Evolutionary conservation across 2,329 filamentous ascomycete species (phyloP).

Genomic region (Ascocoryne sarcoides): DNA sequence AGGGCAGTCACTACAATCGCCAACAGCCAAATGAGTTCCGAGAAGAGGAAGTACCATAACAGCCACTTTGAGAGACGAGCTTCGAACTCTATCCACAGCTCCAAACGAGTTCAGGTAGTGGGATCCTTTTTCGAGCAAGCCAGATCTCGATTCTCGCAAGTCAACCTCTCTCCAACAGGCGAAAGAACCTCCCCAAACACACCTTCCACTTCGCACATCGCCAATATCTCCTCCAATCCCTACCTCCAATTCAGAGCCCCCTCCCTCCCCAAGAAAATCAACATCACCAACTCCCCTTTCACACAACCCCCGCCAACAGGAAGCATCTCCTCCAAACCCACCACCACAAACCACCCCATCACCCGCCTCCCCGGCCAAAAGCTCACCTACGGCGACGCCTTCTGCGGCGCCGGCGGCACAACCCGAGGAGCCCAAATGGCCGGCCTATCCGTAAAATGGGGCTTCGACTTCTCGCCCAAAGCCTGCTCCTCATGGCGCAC

Average conservation of each 20-base stretch:
- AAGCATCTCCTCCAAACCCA: constrained; percentile 15
- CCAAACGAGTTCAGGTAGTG: background rate
- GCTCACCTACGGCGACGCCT: constrained; percentile 64
- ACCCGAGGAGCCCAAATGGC: constrained; percentile 52
- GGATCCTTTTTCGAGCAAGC: no score
- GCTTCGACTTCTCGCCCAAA: constrained; percentile 48
- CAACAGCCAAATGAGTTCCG: background rate
- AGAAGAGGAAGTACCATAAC: background rate
- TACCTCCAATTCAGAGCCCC: no score
- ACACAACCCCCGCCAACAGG: constrained; percentile 15
- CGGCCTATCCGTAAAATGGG: constrained; percentile 51
- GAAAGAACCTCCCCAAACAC: background rate
- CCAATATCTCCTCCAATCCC: background rate
- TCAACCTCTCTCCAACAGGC: background rate
- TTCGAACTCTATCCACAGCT: background rate
- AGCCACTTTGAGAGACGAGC: background rate
- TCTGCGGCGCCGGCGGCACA: constrained; percentile 64
- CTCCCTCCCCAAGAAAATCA: constrained; percentile 2
- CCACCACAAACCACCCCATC: constrained; percentile 7
- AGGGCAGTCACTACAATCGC: background rate
- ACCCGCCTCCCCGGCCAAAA: constrained; percentile 31
- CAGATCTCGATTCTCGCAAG: background rate
- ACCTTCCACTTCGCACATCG: background rate
- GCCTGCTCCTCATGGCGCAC: constrained; percentile 18
- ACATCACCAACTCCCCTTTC: constrained; percentile 12